Percentiles rank a stretch among this genome's conserved stretches.
Evolutionary conservation across 2,329 filamentous ascomycete genomes (phyloP).

Genomic region (Nigrospora sphaerica): DNA sequence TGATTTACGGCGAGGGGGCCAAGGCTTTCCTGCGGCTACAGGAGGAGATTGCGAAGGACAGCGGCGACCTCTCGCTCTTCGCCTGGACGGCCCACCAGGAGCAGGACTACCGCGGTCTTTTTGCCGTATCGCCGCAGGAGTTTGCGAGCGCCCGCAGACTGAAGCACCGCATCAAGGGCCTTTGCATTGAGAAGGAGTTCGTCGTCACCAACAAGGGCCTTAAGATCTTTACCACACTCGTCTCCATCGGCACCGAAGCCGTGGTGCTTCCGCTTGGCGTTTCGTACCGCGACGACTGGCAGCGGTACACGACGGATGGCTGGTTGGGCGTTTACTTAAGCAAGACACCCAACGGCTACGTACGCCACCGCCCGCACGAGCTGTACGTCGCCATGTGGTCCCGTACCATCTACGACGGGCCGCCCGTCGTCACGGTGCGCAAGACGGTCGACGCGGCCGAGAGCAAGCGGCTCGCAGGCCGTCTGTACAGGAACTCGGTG

Average conservation of each 20-base stretch:
- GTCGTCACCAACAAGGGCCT: neutral
- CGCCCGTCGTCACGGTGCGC: neutral
- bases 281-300: neutral
- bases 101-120: neutral
- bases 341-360: conserved; percentile 1
- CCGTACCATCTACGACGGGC: neutral
- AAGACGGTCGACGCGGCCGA: neutral
- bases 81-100: neutral
- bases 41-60: conserved; percentile 14
- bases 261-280: neutral
- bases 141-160: neutral
- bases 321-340: neutral
- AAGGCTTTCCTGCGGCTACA: conserved; percentile 20
- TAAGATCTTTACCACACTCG: neutral
- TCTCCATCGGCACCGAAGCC: neutral
- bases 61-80: neutral
- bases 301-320: neutral
- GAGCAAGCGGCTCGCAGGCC: neutral
- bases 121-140: neutral
- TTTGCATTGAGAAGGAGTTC: neutral
- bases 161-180: neutral
- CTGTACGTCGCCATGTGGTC: neutral
- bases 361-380: neutral
- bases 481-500: neutral
- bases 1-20: conserved; percentile 23